Base-by-base conservation (phyloP, 2,329 filamentous ascomycete genomes). In the Trichoderma pleuroti region DNA sequence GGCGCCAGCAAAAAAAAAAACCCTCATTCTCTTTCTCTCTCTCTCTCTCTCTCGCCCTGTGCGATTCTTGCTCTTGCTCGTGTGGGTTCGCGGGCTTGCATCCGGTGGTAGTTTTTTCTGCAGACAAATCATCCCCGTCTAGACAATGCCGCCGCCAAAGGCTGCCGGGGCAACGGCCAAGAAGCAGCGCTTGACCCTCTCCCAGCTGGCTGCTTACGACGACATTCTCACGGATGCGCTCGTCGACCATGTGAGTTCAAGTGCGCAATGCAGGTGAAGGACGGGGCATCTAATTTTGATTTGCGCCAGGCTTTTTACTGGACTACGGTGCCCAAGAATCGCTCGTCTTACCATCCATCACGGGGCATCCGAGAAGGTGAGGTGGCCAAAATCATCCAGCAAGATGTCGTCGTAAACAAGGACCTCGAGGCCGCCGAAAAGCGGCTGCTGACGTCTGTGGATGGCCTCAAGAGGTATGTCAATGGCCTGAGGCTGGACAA, bases 301-400 rank as follows among this genome's bases (percentile, higher is more conserved):
- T 72, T 71, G 9, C 62, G 72, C 75, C 75, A 98, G 95, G 91
- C 93, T 11, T 98, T 93, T 81, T 99, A 96, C 84, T 98, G 96
- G 95, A 95, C 95, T 7, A 92, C 89, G 5, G 97, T 98, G 71
- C 94, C 95, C 74, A 99, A 99, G 82, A 97, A 98, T 77, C 91
- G 92, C 72, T 90, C 89, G 70, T 93, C 93, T 69, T 98, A 97
- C 80, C 92, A 93, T 76, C 87, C 93, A 1, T 93, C 92, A 8
- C 91, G 96, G 73, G 93, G 93, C 52, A 85, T 98, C 64, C 89
- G 88, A 68, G 87, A 90, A 76, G 85, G 87, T 69, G 88, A 89
- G 57, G 87, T 92, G 46, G 80, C 86, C 60, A 85, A 87, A 73
- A 88, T 91, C 68, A 83, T 91, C 9, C 88, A 89, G 75, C 82